Conservation (phyloP, 2,329 filamentous ascomycete species). For the Fonsecaea multimorphosa region DNA sequence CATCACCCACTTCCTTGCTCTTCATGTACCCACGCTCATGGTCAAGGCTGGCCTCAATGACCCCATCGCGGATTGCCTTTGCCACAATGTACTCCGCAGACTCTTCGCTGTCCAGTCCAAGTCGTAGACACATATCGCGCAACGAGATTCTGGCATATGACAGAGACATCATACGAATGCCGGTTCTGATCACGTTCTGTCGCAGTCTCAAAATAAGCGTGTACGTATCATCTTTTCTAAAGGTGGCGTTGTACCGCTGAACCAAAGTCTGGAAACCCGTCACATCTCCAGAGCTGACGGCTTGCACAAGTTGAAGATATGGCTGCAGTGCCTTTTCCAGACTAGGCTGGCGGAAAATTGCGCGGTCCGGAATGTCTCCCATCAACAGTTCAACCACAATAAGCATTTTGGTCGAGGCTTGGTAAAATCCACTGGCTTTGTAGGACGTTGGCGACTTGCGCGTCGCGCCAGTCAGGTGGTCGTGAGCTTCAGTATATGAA, state of each 20-base stretch:
- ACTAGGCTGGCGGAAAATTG: conserved; percentile 86
- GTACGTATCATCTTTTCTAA: conserved; percentile 93
- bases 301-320: conserved; percentile 92
- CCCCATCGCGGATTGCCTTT: conserved; percentile 96
- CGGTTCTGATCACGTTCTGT: conserved; percentile 99
- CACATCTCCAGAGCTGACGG: conserved; percentile 93
- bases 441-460: conserved; percentile 91
- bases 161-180: conserved; percentile 98
- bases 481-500: conserved; percentile 94
- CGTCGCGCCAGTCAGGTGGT: conserved; percentile 89
- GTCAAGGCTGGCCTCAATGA: conserved; percentile 93
- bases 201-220: conserved; percentile 91
- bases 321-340: conserved; percentile 88
- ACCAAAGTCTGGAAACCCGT: conserved; percentile 91
- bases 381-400: conserved; percentile 96
- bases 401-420: conserved; percentile 94
- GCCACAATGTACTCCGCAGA: conserved; percentile 99
- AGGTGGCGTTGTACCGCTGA: conserved; percentile 77
- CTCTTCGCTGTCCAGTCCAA: conserved; percentile 93
- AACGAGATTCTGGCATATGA: conserved; percentile 97
- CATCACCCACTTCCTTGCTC: conserved; percentile 94
- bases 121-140: conserved; percentile 93
- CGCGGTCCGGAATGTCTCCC: conserved; percentile 96
- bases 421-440: conserved; percentile 91
- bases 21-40: conserved; percentile 97